These are phyloP conservation scores for Globisporangium irregulare DNA, from an alignment of 352 stramenopile species.

Conservation along the genomic window DNA sequence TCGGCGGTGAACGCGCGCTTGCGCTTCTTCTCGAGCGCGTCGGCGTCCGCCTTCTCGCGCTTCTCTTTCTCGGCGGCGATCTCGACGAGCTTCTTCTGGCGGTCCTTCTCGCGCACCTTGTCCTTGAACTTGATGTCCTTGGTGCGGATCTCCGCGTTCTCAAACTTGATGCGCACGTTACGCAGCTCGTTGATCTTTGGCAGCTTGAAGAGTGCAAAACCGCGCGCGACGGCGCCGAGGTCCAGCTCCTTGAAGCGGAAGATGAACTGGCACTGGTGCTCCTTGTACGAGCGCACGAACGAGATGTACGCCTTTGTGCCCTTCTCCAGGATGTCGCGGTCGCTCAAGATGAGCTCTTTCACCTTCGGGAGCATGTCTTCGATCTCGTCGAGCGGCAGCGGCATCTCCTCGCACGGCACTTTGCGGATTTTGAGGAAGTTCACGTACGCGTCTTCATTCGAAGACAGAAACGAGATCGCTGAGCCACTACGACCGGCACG, in stretches of 20 bases:
- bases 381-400: conserved; percentile 55
- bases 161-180: conserved; percentile 83
- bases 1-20: conserved; percentile 61
- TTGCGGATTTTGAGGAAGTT: conserved; percentile 95
- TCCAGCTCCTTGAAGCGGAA: conserved; percentile 98
- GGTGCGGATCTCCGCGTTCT: conserved; percentile 85
- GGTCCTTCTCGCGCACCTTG: conserved; percentile 94
- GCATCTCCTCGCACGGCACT: conserved; percentile 89
- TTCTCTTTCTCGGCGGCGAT: conserved; percentile 77
- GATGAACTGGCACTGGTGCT: conserved; percentile 98
- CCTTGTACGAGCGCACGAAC: conserved; percentile 99
- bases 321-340: conserved; percentile 98
- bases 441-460: conserved; percentile 96
- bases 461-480: conserved; percentile 94
- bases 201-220: conserved; percentile 81
- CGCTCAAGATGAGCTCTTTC: conserved; percentile 84
- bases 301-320: conserved; percentile 98
- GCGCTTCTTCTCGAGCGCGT: conserved; percentile 50
- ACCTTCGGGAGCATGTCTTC: conserved; percentile 89
- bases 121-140: conserved; percentile 95
- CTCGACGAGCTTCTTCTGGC: conserved; percentile 92
- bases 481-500: conserved; percentile 92
- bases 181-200: conserved; percentile 88
- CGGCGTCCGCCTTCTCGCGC: conserved; percentile 45
- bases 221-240: conserved; percentile 87